phyloP scores from a whole-genome alignment of 331 rosid species.

The Arachis monticola region DNA sequence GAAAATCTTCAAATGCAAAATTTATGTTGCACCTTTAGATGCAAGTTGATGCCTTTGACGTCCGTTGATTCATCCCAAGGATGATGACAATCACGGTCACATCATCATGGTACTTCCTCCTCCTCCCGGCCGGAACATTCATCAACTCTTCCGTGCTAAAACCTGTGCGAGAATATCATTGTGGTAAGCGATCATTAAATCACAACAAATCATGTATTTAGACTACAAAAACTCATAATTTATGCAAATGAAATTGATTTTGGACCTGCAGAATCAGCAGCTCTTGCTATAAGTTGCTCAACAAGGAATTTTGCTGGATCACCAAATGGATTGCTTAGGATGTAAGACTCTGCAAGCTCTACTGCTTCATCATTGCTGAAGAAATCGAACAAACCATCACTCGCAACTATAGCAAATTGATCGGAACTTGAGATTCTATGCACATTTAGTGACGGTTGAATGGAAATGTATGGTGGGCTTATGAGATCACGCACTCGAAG shows the following conservation, averaged over 20 bases:
- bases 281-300: conserved; percentile 80
- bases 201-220: not conserved
- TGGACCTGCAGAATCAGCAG: conserved; percentile 87
- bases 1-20: conserved; percentile 38
- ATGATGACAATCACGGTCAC: conserved; percentile 85
- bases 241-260: conserved; percentile 26
- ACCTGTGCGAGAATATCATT: conserved; percentile 57
- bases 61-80: conserved; percentile 86
- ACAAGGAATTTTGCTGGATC: conserved; percentile 94
- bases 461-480: conserved; percentile 92
- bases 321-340: conserved; percentile 68
- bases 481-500: conserved; percentile 82
- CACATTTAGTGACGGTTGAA: conserved; percentile 84
- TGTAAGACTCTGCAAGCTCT: conserved; percentile 75
- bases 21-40: conserved; percentile 36
- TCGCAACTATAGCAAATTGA: conserved; percentile 81
- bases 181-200: not conserved
- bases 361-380: conserved; percentile 89
- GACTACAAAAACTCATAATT: not conserved
- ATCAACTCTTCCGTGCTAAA: conserved; percentile 90
- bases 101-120: conserved; percentile 95
- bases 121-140: conserved; percentile 87
- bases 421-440: conserved; percentile 80
- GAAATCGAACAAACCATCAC: conserved; percentile 98
- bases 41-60: conserved; percentile 87